Conservation (phyloP, 1,284 basidiomycete genomes). For the Apiotrichum gamsii region DNA sequence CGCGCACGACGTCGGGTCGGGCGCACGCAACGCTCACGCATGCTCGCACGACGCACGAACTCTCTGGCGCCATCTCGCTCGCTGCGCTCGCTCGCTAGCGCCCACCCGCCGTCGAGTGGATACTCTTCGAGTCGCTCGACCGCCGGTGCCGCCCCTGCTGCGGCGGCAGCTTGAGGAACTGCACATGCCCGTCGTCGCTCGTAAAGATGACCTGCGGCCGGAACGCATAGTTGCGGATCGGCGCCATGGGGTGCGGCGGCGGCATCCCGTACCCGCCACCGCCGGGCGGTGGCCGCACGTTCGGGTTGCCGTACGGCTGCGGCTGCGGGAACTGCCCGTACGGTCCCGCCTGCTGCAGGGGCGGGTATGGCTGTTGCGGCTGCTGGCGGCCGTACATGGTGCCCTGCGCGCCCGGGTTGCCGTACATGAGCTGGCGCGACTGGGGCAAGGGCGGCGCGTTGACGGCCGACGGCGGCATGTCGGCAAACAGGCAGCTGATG, state of each 20-base stretch:
- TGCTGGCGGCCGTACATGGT: constrained; percentile 8
- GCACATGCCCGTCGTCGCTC: constrained; percentile 46
- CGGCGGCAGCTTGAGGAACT: constrained; percentile 44
- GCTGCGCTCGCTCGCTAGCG: background rate
- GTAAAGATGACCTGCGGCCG: constrained; percentile 45
- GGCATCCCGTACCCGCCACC: constrained; percentile 1
- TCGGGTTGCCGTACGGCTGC: constrained; percentile 5
- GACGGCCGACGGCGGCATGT: constrained; percentile 71
- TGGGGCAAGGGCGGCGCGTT: constrained; percentile 29
- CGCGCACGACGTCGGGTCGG: too few species aligned
- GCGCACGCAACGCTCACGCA: too few species aligned
- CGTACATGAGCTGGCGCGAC: constrained; percentile 35
- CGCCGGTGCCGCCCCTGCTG: background rate
- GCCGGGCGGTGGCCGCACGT: constrained; percentile 4
- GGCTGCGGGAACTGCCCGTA: constrained; percentile 3
- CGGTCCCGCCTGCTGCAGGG: constrained; percentile 1
- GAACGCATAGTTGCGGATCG: constrained; percentile 23
- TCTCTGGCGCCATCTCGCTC: too few species aligned
- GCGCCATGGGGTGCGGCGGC: constrained; percentile 13
- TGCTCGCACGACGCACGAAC: too few species aligned
- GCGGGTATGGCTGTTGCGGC: constrained; percentile 1
- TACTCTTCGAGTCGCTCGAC: constrained; percentile 6
- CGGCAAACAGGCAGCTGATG: constrained; percentile 83
- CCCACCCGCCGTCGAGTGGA: too few species aligned
- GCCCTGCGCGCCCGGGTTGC: constrained; percentile 1